Percentiles rank a stretch among this genome's conserved stretches.
phyloP scores from a whole-genome alignment of 176 grass and related monocot species.

The Zizania latifolia region DNA sequence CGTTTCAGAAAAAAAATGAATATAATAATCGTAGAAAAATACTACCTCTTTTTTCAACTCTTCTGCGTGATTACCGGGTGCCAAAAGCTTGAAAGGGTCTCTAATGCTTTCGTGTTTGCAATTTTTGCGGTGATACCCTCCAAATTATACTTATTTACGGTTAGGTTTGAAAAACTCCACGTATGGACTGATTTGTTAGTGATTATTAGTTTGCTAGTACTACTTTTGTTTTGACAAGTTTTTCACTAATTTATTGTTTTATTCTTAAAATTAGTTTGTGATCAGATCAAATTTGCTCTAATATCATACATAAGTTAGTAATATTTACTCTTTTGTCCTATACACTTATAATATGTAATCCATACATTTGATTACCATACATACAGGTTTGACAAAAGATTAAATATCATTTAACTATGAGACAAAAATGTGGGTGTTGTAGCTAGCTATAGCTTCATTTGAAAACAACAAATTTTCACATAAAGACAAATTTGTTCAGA shows the following conservation, averaged over 20 bases:
- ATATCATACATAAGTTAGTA: too few relatives aligned
- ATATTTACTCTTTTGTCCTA: background rate
- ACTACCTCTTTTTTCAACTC: too few relatives aligned
- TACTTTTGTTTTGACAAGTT: background rate
- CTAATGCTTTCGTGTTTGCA: background rate
- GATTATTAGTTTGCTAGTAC: background rate
- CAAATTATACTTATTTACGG: background rate
- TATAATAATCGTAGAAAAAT: too few relatives aligned
- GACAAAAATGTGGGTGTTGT: too few relatives aligned
- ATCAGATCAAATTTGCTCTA: too few relatives aligned
- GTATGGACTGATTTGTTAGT: background rate
- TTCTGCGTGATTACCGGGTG: too few relatives aligned
- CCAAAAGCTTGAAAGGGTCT: slow-evolving; percentile 15
- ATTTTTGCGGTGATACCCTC: background rate
- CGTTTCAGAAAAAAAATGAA: background rate
- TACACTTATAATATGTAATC: background rate
- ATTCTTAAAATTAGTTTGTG: too few relatives aligned
- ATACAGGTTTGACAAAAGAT: too few relatives aligned
- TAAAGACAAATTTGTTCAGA: background rate
- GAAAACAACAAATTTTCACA: background rate
- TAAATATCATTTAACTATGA: too few relatives aligned
- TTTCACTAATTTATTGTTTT: background rate
- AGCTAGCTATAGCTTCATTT: too few relatives aligned
- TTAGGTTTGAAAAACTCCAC: too few relatives aligned
- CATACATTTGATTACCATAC: too few relatives aligned